A percentile compares a stretch with the other conserved stretches of the same genome.
Evolutionary conservation across 2,329 filamentous ascomycete species (phyloP).

Genomic region (Aspergillus costaricaensis): DNA sequence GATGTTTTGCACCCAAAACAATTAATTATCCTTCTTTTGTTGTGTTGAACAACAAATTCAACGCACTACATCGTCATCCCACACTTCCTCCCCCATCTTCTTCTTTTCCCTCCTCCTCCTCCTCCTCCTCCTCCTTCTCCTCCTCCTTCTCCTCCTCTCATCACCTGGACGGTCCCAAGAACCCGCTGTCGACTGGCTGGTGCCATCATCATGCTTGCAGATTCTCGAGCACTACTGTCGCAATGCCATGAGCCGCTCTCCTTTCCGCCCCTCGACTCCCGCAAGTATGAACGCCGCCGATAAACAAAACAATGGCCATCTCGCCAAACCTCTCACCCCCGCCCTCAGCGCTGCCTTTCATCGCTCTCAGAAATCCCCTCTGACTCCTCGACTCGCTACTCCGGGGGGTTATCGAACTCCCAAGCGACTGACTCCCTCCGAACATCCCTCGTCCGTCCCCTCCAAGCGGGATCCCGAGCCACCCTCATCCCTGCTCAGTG

Average conservation of each 20-base stretch:
- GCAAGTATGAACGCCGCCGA: constrained; percentile 53
- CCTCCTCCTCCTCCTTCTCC: not conserved
- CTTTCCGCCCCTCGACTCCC: constrained; percentile 32
- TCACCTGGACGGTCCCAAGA: constrained; percentile 14
- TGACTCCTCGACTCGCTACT: constrained; percentile 62
- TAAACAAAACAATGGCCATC: constrained; percentile 55
- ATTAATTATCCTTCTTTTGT: constrained; percentile 4
- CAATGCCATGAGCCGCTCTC: constrained; percentile 50
- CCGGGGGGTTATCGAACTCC: constrained; percentile 33
- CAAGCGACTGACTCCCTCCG: constrained; percentile 37
- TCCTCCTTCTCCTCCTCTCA: constrained; percentile 1
- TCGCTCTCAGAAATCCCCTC: constrained; percentile 56
- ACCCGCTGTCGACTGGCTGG: constrained; percentile 24
- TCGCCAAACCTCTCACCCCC: constrained; percentile 65
- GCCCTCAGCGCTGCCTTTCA: constrained; percentile 65
- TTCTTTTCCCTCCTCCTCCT: not conserved
- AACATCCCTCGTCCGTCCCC: constrained; percentile 37
- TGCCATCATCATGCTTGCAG: constrained; percentile 42
- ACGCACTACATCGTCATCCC: constrained; percentile 10
- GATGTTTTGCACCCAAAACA: constrained; percentile 26
- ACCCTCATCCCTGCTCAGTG: constrained; percentile 55
- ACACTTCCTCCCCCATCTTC: not conserved
- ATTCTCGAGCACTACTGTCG: constrained; percentile 28
- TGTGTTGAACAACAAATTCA: constrained; percentile 15
- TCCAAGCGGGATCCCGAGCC: constrained; percentile 53